Base-by-base conservation (phyloP, 2,329 filamentous ascomycete species). In the Penicillium brevicompactum region DNA sequence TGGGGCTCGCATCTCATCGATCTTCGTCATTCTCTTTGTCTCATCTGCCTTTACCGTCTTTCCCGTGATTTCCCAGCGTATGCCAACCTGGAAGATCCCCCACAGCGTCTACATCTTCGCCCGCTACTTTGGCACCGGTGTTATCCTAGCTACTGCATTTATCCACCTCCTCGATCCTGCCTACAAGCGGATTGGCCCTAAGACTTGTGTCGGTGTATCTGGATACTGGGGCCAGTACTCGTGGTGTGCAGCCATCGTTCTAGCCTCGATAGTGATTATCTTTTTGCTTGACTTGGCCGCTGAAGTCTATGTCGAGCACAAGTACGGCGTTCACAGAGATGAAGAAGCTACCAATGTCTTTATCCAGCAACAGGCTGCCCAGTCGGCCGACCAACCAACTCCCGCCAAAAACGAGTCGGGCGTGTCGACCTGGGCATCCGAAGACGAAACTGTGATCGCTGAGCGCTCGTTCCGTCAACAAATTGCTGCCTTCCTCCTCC, bases 151-250 rank as follows among this genome's bases (percentile, higher is more conserved):
- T 5, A 80, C 78, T 5, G 76, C 76, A 0, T 78, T 78, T 59
- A 72, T 78, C 45, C 80, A 82, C 66, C 72, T 80, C 8, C 73
- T 79, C 21, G 76, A 79, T 31, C 77, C 77, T 1, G 76, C 77
- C 1, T 78, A 79, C 51, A 46, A 44, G 1, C 71, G 76, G 49
- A 79, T 80, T 49, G 80, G 80, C 5, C 71, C 76, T 0, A 60
- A 71, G n/a, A 76, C 75, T 21, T 83, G 80, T 54, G 79, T 82
- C 4, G 81, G 81, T 18, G 77, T 82, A 73, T 84, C 82, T 0
- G 80, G 78, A 0, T 72, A 75, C 42, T 84, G 82, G 78, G 76
- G 74, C 0, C 61, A 71, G 14, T 85, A 82, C 67, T 72, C 77
- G 0, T 84, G 82, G 82, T 76, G 77, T 1, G 79, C 81, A 0